Percentiles rank a stretch among this genome's conserved stretches.
phyloP scores from a whole-genome alignment of 1,139 yeast species.

The Arxiozyma telluris region DNA sequence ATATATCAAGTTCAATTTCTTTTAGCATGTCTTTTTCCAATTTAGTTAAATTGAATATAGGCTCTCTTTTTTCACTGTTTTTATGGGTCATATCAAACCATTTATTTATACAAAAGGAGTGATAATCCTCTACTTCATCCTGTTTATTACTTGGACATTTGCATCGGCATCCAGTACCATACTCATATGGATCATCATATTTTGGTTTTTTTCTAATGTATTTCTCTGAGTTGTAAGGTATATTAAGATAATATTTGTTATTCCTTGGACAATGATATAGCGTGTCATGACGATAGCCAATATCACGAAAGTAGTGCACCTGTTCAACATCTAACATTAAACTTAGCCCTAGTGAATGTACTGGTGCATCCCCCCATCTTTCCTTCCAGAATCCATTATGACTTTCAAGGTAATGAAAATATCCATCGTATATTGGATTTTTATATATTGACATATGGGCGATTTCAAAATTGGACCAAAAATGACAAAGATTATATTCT shows the following conservation, averaged over 20 bases:
- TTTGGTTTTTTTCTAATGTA: slow-evolving; percentile 15
- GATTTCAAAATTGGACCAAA: slow-evolving; percentile 92
- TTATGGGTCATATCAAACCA: slow-evolving; percentile 16
- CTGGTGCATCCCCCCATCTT: slow-evolving; percentile 95
- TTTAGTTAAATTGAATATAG: slow-evolving; percentile 3
- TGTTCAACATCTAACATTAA: slow-evolving; percentile 58
- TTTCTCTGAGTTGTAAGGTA: slow-evolving; percentile 32
- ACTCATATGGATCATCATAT: slow-evolving; percentile 23
- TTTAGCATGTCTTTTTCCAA: neutral
- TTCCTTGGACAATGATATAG: slow-evolving; percentile 80
- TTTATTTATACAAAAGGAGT: slow-evolving; percentile 16
- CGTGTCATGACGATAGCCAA: slow-evolving; percentile 75
- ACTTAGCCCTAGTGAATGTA: slow-evolving; percentile 77
- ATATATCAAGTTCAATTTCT: slow-evolving; percentile 3
- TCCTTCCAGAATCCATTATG: slow-evolving; percentile 79
- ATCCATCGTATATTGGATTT: slow-evolving; percentile 52
- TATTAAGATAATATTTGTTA: slow-evolving; percentile 9
- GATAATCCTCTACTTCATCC: slow-evolving; percentile 18
- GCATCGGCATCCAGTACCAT: slow-evolving; percentile 83
- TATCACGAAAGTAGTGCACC: slow-evolving; percentile 81
- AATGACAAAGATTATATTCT: slow-evolving; percentile 74
- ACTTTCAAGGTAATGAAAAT: slow-evolving; percentile 55
- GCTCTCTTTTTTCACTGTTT: slow-evolving; percentile 2
- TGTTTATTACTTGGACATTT: slow-evolving; percentile 49
- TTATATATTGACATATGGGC: slow-evolving; percentile 70